A percentile compares a stretch with the other conserved stretches of the same genome.
Evolutionary conservation across 768 basidiomycete species (phyloP).

Genomic region (Phaffia australis): DNA sequence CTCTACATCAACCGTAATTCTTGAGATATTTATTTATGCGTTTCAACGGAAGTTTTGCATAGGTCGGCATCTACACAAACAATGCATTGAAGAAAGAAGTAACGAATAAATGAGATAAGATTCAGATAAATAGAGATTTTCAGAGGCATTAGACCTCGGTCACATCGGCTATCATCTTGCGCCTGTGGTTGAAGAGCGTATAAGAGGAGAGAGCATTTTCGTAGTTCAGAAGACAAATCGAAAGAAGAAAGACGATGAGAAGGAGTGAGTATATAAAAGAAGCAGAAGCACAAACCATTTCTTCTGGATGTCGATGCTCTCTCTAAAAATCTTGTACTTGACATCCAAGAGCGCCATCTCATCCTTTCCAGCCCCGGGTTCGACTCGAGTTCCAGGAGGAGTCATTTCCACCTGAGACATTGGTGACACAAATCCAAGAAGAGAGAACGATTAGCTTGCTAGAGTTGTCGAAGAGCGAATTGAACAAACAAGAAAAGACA

Average conservation of each 20-base stretch:
- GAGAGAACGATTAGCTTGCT: not conserved
- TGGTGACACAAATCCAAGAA: not conserved
- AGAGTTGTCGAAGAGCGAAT: constrained; percentile 13
- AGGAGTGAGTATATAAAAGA: not conserved
- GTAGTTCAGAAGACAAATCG: no score
- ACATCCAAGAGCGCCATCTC: constrained; percentile 71
- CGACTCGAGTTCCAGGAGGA: constrained; percentile 60
- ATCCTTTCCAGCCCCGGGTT: constrained; percentile 48
- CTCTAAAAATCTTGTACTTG: constrained; percentile 88
- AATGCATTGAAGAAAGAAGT: no score
- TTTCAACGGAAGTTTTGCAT: no score
- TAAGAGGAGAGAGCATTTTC: no score
- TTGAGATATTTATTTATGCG: no score
- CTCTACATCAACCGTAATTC: no score
- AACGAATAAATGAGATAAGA: no score
- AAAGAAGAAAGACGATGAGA: not conserved
- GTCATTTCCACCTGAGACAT: constrained; percentile 74
- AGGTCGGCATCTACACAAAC: no score
- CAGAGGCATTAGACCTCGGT: no score
- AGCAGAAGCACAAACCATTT: constrained; percentile 48
- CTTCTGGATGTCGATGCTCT: constrained; percentile 77
- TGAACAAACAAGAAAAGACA: not conserved
- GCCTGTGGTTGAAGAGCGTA: no score
- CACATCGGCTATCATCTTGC: no score
- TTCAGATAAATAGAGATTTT: no score